Conservation (phyloP, 768 basidiomycete genomes). For the Suillus clintonianus region DNA sequence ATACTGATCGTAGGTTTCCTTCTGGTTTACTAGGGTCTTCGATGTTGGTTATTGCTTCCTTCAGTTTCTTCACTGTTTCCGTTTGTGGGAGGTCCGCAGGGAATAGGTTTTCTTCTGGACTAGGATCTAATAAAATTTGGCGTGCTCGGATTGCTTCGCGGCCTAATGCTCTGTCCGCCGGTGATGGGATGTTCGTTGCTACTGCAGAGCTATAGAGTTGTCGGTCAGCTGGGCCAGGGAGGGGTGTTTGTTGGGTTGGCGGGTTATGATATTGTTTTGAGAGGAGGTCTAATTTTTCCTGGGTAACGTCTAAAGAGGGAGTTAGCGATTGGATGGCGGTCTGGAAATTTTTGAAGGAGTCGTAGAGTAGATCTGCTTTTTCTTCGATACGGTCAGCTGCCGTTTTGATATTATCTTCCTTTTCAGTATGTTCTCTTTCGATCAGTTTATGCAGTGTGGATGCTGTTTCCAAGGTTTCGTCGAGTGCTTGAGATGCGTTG, state of each 20-base stretch:
- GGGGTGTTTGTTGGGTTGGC: too few species aligned
- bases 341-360: not conserved
- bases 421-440: not conserved
- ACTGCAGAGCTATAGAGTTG: not conserved
- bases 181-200: not conserved
- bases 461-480: too few species aligned
- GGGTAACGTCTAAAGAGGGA: not conserved
- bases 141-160: not conserved
- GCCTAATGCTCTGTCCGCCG: not conserved
- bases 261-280: not conserved
- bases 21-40: too few species aligned
- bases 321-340: not conserved
- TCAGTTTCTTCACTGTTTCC: not conserved
- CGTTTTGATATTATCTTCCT: constrained; percentile 20
- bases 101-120: not conserved
- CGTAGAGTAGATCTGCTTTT: not conserved
- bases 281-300: not conserved
- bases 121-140: constrained; percentile 1
- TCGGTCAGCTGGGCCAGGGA: too few species aligned
- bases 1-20: too few species aligned
- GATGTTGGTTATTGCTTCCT: not conserved
- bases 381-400: not conserved
- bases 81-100: not conserved
- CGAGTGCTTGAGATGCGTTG: not conserved
- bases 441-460: not conserved